Percentiles rank a stretch among this genome's conserved stretches.
Conservation (phyloP, 139 green algal species). For the Chlamydomonas applanata region DNA sequence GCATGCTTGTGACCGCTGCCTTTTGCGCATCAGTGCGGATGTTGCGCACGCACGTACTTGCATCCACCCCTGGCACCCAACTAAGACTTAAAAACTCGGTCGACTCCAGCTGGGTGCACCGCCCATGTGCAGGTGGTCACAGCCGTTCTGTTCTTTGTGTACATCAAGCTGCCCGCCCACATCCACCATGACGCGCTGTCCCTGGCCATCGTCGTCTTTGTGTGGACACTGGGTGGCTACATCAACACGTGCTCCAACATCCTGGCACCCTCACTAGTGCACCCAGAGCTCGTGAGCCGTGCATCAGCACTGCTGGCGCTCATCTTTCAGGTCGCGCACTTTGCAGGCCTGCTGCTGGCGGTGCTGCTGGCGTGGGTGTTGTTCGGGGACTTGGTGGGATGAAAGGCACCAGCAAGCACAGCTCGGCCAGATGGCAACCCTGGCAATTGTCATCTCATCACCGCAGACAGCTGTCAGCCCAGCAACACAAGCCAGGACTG, state of each 20-base stretch:
- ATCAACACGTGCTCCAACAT: constrained; percentile 48
- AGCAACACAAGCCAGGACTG: too few species aligned
- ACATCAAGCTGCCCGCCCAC: constrained; percentile 45
- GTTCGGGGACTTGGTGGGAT: constrained; percentile 46
- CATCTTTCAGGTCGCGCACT: constrained; percentile 56
- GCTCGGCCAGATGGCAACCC: too few species aligned
- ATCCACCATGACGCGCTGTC: constrained; percentile 50
- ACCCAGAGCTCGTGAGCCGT: constrained; percentile 32
- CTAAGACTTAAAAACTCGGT: too few species aligned
- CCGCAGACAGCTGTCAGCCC: too few species aligned
- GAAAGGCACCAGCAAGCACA: too few species aligned
- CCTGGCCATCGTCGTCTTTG: constrained; percentile 32
- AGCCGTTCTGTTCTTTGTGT: constrained; percentile 58
- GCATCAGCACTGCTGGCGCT: constrained; percentile 64
- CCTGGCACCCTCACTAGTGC: constrained; percentile 45
- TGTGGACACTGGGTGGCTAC: constrained; percentile 19
- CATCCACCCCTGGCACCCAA: too few species aligned
- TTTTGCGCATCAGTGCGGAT: too few species aligned
- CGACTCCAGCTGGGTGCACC: too few species aligned
- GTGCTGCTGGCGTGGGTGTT: constrained; percentile 36
- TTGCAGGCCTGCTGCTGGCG: constrained; percentile 51
- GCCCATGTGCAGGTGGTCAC: constrained; percentile 32
- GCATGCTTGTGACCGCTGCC: too few species aligned
- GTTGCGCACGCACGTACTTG: too few species aligned
- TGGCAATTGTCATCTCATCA: too few species aligned